Evolutionary conservation across 176 grass and related monocot genomes (phyloP).

Genomic region (bread wheat (Triticum aestivum)): IWGSC_CS_RefSeq_v2.1 NC_057810.1:526199447-526199946

Average conservation of each 20-base stretch:
- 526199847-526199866: conserved; percentile 68
- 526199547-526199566: neutral
- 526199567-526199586: neutral
- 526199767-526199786: conserved; percentile 35
- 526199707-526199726: conserved; percentile 59
- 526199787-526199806: conserved; percentile 39
- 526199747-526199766: conserved; percentile 44
- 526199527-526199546: neutral
- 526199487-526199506: neutral
- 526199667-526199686: neutral
- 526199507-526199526: conserved; percentile 22
- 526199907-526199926: conserved; percentile 39
- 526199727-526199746: conserved; percentile 47
- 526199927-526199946: conserved; percentile 59
- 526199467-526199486: neutral
- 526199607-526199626: neutral
- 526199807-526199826: conserved; percentile 46
- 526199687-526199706: neutral
- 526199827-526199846: conserved; percentile 40
- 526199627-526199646: neutral
- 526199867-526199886: conserved; percentile 56
- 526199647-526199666: neutral
- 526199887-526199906: conserved; percentile 75
- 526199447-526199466: neutral
- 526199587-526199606: neutral